Evolutionary conservation across 2,329 filamentous ascomycete species (phyloP).

Genomic region (Orbilia quercus): DNA sequence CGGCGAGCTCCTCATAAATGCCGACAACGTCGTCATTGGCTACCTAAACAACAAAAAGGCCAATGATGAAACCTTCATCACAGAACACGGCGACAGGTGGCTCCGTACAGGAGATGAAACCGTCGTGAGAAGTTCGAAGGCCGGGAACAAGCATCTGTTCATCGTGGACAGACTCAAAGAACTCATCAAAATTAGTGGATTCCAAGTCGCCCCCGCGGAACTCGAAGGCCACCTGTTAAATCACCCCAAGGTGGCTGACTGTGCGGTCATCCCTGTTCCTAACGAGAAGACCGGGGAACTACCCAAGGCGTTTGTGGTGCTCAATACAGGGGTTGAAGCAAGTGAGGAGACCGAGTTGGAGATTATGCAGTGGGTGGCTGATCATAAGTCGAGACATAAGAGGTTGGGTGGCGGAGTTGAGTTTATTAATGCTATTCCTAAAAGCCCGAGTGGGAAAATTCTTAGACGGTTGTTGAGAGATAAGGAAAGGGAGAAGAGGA

Average conservation of each 20-base stretch:
- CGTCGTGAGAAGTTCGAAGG: conserved; percentile 72
- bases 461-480: conserved; percentile 72
- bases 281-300: conserved; percentile 66
- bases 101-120: conserved; percentile 89
- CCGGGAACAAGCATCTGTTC: conserved; percentile 81
- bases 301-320: conserved; percentile 66
- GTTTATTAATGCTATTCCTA: conserved; percentile 67
- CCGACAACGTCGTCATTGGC: conserved; percentile 80
- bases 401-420: conserved; percentile 65
- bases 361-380: conserved; percentile 64
- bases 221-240: conserved; percentile 65
- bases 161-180: conserved; percentile 82
- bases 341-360: conserved; percentile 63
- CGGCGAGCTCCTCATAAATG: conserved; percentile 83
- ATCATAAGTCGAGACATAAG: conserved; percentile 66
- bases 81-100: conserved; percentile 73
- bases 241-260: conserved; percentile 65
- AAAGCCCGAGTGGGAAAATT: conserved; percentile 68
- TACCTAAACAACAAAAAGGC: conserved; percentile 89
- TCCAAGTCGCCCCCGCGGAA: conserved; percentile 68
- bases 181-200: conserved; percentile 69
- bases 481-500: conserved; percentile 76
- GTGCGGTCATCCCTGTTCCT: conserved; percentile 65
- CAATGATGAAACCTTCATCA: conserved; percentile 81
- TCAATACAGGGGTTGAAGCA: conserved; percentile 58